Base-by-base conservation (phyloP, 495 filamentous ascomycete species). In the Aspergillus baeticus region DNA sequence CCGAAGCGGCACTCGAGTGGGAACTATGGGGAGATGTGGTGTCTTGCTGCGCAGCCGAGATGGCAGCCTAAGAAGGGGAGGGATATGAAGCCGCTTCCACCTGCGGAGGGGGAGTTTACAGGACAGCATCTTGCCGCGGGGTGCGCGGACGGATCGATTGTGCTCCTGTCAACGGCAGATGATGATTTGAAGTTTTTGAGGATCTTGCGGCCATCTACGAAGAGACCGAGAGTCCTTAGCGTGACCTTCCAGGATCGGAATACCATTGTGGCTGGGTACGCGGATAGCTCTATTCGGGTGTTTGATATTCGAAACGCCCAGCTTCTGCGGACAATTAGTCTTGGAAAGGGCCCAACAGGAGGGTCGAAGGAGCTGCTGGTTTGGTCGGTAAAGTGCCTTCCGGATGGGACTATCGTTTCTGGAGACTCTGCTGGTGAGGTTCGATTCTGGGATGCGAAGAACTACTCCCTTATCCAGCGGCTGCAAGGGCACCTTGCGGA, bases 21-120 rank as follows among this genome's bases (percentile, higher is more conserved):
- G 17, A 96, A 93, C 69, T 88, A 96, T 67, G 92, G 93, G 36
- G 94, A 96, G 62, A 92, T 98, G 55, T 99, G 94, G 94, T 96
- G 92, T 71, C 77, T 97, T 54, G 88, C 87, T 56, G 90, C 86
- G n/a, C 94, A 97, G 74, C 94, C 95, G 17, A 67, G 77, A 62
- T 73, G 76, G 71, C 65, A 73, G 58, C 54, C 68, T 10, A 65
- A 66, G 50, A 69, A 69, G 54, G 66, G 67, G 41, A 68, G 64
- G 56, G 65, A 72, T 61, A 70, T 61, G 23, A 74, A 71, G 59
- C 39, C 55, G 49, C 50, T 64, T 34, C 60, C 63, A 39, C 59
- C 68, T 5, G 62, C 73, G 14, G 79, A 78, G 48, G 76, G 74
- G 6, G 74, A 80, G 57, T 77, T 64, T 48, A 69, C 64, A 17